These are phyloP conservation scores for Withania somnifera DNA, from an alignment of 305 asterid genomes.

Conservation along the genomic window DNA sequence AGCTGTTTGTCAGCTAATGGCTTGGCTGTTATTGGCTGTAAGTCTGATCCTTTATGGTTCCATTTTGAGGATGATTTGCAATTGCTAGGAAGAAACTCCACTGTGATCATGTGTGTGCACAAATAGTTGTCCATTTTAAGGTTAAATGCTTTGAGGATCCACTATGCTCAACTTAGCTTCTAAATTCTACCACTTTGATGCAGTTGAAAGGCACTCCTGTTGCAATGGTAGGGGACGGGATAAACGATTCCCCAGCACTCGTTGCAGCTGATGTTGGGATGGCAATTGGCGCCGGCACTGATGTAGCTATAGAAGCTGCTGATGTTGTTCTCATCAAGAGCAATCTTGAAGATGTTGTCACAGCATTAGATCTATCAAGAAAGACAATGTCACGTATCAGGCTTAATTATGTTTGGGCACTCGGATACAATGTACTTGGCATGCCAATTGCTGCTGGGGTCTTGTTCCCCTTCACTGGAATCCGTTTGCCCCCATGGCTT, in stretches of 20 bases:
- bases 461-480: slow-evolving; percentile 65
- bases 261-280: slow-evolving; percentile 90
- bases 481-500: slow-evolving; percentile 90
- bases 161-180: slow-evolving; percentile 5
- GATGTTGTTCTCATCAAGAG: slow-evolving; percentile 79
- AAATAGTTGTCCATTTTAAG: not conserved
- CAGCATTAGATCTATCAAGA: slow-evolving; percentile 72
- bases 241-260: slow-evolving; percentile 84
- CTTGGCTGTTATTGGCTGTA: not conserved
- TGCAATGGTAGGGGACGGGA: slow-evolving; percentile 95
- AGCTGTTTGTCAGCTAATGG: not conserved
- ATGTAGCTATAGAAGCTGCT: slow-evolving; percentile 90
- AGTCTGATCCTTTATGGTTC: not conserved
- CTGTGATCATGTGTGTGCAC: not conserved
- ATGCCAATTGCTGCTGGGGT: slow-evolving; percentile 92
- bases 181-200: slow-evolving; percentile 13
- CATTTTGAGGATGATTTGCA: not conserved
- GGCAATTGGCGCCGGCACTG: slow-evolving; percentile 96
- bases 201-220: slow-evolving; percentile 69
- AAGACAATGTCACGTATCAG: slow-evolving; percentile 76
- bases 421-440: slow-evolving; percentile 75
- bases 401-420: slow-evolving; percentile 78
- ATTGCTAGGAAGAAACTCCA: not conserved
- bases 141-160: not conserved
- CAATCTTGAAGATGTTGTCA: slow-evolving; percentile 73